Conservation (phyloP, 306 rosid species). For the Gynostemma pentaphyllum region DNA sequence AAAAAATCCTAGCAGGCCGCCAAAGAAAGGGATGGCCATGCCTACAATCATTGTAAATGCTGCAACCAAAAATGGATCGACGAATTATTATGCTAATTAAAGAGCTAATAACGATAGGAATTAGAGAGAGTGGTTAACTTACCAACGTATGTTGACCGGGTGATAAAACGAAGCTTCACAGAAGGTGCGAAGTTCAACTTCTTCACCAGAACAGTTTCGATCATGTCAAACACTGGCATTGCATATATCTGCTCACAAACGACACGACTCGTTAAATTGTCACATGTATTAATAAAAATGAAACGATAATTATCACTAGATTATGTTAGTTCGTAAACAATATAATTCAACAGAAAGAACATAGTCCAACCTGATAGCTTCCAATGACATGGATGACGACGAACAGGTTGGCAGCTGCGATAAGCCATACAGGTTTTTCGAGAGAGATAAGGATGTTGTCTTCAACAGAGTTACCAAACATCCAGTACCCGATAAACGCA, state of each 20-base stretch:
- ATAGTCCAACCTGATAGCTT: slow-evolving; percentile 73
- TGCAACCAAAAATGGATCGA: slow-evolving; percentile 12
- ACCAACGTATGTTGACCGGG: slow-evolving; percentile 52
- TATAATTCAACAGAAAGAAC: too few species aligned
- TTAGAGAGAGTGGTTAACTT: not conserved
- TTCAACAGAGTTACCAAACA: slow-evolving; percentile 37
- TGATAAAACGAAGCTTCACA: slow-evolving; percentile 40
- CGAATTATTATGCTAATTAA: not conserved
- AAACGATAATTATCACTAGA: too few species aligned
- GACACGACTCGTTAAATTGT: too few species aligned
- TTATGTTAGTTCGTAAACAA: too few species aligned
- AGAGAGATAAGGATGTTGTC: slow-evolving; percentile 39
- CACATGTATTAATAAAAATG: too few species aligned
- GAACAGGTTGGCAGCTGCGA: slow-evolving; percentile 57
- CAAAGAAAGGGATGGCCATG: slow-evolving; percentile 65
- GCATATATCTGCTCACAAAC: slow-evolving; percentile 35
- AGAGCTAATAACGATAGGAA: not conserved
- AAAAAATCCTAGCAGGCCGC: slow-evolving; percentile 75
- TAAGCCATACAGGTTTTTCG: slow-evolving; percentile 54
- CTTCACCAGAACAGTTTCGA: slow-evolving; percentile 56
- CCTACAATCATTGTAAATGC: slow-evolving; percentile 49
- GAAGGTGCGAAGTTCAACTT: slow-evolving; percentile 30
- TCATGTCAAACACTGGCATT: slow-evolving; percentile 76
- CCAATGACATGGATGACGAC: slow-evolving; percentile 74
- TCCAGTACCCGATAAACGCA: slow-evolving; percentile 48